phyloP scores from a whole-genome alignment of 768 basidiomycete genomes.

The Suillus clintonianus region DNA sequence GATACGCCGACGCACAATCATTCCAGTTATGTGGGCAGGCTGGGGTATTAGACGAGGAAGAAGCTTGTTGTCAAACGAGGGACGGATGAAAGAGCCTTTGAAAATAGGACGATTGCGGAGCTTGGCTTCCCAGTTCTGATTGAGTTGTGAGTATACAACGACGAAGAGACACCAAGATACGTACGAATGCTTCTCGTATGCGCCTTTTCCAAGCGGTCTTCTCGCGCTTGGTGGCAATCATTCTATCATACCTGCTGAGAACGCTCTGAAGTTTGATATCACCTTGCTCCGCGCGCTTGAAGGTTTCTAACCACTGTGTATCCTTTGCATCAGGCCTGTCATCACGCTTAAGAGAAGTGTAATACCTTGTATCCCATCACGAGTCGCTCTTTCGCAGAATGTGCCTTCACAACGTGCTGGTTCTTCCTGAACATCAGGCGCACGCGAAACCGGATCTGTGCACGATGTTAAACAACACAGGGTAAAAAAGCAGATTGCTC shows the following conservation, averaged over 20 bases:
- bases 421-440: conserved; percentile 54
- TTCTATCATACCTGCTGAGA: conserved; percentile 56
- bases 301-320: conserved; percentile 60
- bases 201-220: conserved; percentile 50
- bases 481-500: background rate
- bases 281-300: conserved; percentile 54
- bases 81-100: conserved; percentile 70
- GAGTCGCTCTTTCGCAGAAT: conserved; percentile 47
- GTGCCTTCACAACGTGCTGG: conserved; percentile 54
- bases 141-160: background rate
- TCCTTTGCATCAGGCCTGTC: background rate
- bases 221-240: conserved; percentile 53
- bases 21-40: conserved; percentile 67
- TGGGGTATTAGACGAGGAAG: conserved; percentile 83
- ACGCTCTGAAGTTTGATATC: conserved; percentile 47
- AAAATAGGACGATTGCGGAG: conserved; percentile 64
- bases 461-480: conserved; percentile 4
- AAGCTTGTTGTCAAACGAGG: conserved; percentile 64
- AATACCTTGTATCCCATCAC: conserved; percentile 59
- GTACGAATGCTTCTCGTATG: conserved; percentile 53
- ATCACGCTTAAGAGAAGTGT: conserved; percentile 4
- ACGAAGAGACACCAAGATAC: conserved; percentile 15
- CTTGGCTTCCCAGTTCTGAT: conserved; percentile 56
- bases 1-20: conserved; percentile 56
- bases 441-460: conserved; percentile 61